These are phyloP conservation scores for Elaeis oleifera DNA, from an alignment of 202 grass and related monocot species.

Conservation along the genomic window DNA sequence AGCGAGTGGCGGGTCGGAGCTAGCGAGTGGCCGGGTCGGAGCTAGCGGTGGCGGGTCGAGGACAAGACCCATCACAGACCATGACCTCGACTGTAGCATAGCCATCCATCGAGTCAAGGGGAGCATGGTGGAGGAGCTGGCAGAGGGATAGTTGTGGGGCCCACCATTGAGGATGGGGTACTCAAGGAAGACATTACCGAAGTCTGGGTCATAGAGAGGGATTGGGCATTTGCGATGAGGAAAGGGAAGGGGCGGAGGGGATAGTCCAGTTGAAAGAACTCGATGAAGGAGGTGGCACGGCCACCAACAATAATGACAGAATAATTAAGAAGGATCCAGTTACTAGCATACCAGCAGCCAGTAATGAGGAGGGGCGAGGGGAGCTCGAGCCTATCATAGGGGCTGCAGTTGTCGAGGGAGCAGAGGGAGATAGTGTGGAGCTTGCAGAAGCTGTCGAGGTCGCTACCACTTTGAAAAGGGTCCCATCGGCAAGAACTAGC, in stretches of 20 bases:
- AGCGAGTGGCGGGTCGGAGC: too few relatives aligned
- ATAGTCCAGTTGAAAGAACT: constrained; percentile 7
- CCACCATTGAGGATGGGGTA: constrained; percentile 8
- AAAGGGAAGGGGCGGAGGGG: constrained; percentile 11
- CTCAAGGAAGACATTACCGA: background rate
- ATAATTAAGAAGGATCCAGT: constrained; percentile 11
- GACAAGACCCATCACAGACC: background rate
- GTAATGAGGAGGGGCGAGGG: background rate
- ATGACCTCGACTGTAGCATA: constrained; percentile 12
- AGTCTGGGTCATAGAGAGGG: background rate
- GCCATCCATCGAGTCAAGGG: background rate
- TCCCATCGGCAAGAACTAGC: constrained; percentile 6
- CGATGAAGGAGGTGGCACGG: background rate
- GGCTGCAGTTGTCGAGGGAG: background rate
- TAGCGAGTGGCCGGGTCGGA: too few relatives aligned
- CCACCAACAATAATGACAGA: constrained; percentile 4
- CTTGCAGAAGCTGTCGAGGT: constrained; percentile 16
- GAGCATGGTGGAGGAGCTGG: constrained; percentile 17
- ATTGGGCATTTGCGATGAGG: constrained; percentile 8
- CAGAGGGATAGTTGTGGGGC: constrained; percentile 18
- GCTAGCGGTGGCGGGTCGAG: too few relatives aligned
- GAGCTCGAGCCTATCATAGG: constrained; percentile 6
- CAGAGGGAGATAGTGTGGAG: constrained; percentile 4
- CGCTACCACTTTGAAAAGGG: constrained; percentile 4
- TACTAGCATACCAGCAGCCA: constrained; percentile 13